Conservation (phyloP, 768 basidiomycete genomes). For the Suillus fuscotomentosus region DNA sequence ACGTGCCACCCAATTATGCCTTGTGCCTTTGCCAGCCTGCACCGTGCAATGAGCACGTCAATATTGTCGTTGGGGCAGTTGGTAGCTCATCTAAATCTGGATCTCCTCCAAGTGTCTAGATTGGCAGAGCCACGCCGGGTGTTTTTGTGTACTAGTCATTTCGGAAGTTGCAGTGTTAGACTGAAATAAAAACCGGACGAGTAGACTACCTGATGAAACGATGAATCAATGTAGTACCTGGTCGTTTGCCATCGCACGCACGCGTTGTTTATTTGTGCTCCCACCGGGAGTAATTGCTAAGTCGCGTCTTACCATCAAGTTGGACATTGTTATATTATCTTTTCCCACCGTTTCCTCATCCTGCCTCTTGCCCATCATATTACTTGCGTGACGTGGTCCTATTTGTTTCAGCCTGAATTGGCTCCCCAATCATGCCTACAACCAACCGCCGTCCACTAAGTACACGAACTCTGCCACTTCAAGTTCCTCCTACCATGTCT, state of each 20-base stretch:
- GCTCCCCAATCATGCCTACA: slow-evolving; percentile 39
- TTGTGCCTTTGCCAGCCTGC: neutral
- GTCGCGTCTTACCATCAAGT: neutral
- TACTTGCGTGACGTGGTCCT: neutral
- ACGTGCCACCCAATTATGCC: neutral
- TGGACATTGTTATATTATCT: neutral
- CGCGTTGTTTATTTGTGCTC: slow-evolving; percentile 2
- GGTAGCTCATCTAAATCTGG: neutral
- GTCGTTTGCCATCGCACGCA: neutral
- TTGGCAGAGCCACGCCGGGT: neutral
- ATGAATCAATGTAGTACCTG: neutral
- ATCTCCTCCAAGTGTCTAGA: neutral
- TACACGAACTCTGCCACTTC: slow-evolving; percentile 36
- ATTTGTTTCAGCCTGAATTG: neutral
- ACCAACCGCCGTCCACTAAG: slow-evolving; percentile 47
- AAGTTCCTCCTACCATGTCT: slow-evolving; percentile 32
- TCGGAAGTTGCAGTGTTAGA: neutral
- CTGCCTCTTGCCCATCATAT: too few relatives aligned
- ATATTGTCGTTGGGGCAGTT: neutral
- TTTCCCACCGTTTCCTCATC: neutral
- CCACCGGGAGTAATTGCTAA: neutral
- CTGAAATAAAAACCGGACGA: neutral
- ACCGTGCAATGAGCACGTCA: too few relatives aligned
- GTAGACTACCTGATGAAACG: too few relatives aligned
- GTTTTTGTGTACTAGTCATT: neutral